Percentiles rank a stretch among this genome's conserved stretches.
These are phyloP conservation scores for Lasiosphaeria ovina DNA, from an alignment of 495 filamentous ascomycete species.

Conservation along the genomic window DNA sequence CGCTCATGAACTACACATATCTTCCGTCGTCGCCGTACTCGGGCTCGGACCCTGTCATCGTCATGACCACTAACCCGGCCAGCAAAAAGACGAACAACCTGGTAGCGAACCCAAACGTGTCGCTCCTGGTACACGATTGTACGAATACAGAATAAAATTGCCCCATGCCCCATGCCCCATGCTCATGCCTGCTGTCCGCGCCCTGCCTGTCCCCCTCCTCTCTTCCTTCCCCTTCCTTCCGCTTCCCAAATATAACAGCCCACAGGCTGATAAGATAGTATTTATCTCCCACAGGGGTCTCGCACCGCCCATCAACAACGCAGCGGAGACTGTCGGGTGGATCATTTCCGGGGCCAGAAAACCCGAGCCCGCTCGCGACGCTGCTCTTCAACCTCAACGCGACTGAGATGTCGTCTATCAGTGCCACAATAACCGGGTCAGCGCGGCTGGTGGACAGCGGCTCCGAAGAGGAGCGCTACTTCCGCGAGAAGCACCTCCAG, in stretches of 20 bases:
- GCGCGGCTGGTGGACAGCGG: conserved; percentile 69
- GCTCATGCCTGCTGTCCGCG: neutral
- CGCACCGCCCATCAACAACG: conserved; percentile 81
- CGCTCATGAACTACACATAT: conserved; percentile 99
- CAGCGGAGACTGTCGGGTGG: conserved; percentile 56
- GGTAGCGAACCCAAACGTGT: conserved; percentile 82
- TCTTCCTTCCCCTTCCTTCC: neutral
- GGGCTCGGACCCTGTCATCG: conserved; percentile 63
- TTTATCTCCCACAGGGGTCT: conserved; percentile 59
- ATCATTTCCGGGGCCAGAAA: conserved; percentile 58
- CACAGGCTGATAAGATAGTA: neutral
- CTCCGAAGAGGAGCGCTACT: conserved; percentile 79
- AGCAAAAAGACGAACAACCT: conserved; percentile 90
- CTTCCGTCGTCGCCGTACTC: conserved; percentile 79
- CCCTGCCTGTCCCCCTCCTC: no score
- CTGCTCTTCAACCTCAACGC: conserved; percentile 88
- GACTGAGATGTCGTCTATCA: conserved; percentile 82
- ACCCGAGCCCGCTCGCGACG: conserved; percentile 68
- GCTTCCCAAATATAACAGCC: neutral
- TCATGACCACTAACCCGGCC: conserved; percentile 90
- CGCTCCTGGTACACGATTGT: conserved; percentile 95
- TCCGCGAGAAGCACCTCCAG: conserved; percentile 75
- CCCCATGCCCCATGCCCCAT: neutral
- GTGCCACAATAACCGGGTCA: conserved; percentile 84
- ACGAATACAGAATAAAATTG: conserved; percentile 3